These are phyloP conservation scores for Mortierella sp. DNA, from an alignment of 371 early-diverging fungal species.

Conservation along the genomic window DNA sequence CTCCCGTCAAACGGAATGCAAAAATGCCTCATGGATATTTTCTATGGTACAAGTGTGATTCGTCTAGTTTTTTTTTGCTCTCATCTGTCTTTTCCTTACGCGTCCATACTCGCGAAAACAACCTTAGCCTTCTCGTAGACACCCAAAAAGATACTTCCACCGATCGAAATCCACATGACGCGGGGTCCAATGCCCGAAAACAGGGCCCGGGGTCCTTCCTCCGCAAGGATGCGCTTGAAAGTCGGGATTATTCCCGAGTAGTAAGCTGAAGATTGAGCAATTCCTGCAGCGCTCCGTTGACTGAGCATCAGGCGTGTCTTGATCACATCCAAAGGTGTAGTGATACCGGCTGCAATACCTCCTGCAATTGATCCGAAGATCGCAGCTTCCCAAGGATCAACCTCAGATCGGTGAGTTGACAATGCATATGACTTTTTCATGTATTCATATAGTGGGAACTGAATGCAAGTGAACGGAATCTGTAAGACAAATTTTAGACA, in stretches of 20 bases:
- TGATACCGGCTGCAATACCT: slow-evolving; percentile 88
- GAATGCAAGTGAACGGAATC: slow-evolving; percentile 96
- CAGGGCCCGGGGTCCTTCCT: slow-evolving; percentile 85
- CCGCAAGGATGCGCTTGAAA: slow-evolving; percentile 76
- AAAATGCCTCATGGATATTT: not conserved
- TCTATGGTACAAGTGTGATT: not conserved
- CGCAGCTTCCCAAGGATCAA: slow-evolving; percentile 87
- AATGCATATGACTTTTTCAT: slow-evolving; percentile 72
- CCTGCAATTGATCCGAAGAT: slow-evolving; percentile 92
- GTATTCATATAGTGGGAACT: slow-evolving; percentile 95
- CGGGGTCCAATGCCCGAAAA: slow-evolving; percentile 93
- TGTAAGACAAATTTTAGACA: slow-evolving; percentile 28
- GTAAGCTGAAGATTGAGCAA: slow-evolving; percentile 44
- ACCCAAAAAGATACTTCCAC: slow-evolving; percentile 96
- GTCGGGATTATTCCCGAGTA: slow-evolving; percentile 82
- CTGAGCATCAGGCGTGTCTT: slow-evolving; percentile 93
- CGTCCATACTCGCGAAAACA: slow-evolving; percentile 5
- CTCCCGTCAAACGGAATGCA: no score
- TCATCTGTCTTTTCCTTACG: not conserved
- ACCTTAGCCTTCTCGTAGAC: slow-evolving; percentile 88
- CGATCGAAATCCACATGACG: slow-evolving; percentile 94
- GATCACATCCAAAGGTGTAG: slow-evolving; percentile 95
- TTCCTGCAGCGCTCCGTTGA: slow-evolving; percentile 60
- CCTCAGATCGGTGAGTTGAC: slow-evolving; percentile 56
- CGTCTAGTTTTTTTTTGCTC: not conserved